These are phyloP conservation scores for Phytophthora melonis DNA, from an alignment of 352 stramenopile species.

Conservation along the genomic window DNA sequence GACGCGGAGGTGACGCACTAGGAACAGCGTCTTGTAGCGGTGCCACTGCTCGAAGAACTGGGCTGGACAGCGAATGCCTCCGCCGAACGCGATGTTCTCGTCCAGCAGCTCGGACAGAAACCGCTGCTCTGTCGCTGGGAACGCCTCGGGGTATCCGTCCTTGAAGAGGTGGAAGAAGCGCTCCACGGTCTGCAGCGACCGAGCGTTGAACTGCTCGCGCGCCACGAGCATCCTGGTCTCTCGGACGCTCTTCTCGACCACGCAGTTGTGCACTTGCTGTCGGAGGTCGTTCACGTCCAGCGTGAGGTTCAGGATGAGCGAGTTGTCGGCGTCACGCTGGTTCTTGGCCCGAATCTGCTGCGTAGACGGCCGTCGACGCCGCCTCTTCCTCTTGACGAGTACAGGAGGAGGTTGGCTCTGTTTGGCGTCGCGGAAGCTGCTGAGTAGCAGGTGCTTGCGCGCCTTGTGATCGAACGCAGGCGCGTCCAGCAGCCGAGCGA, in stretches of 20 bases:
- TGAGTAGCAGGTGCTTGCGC: background rate
- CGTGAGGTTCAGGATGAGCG: conserved; percentile 38
- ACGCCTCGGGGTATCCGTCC: conserved; percentile 22
- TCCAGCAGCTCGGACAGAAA: conserved; percentile 40
- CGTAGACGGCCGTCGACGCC: conserved; percentile 1
- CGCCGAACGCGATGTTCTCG: conserved; percentile 32
- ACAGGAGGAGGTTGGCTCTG: background rate
- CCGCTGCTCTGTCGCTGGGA: conserved; percentile 8
- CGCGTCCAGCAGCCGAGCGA: background rate
- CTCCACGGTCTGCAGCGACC: conserved; percentile 26
- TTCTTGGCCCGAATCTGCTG: conserved; percentile 8
- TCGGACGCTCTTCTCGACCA: conserved; percentile 26
- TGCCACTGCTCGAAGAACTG: conserved; percentile 58
- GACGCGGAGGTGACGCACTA: conserved; percentile 24
- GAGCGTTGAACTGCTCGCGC: conserved; percentile 37
- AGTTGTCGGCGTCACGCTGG: conserved; percentile 31
- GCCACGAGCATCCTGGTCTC: conserved; percentile 34
- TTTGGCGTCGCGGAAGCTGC: background rate
- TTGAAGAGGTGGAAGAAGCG: conserved; percentile 49
- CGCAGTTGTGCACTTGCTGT: conserved; percentile 38
- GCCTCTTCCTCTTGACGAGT: background rate
- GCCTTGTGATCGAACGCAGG: background rate
- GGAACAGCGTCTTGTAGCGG: conserved; percentile 54
- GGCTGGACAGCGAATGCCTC: conserved; percentile 8
- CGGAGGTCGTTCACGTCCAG: conserved; percentile 41